Evolutionary conservation across 345 rosid genomes (phyloP).

Genomic region (Eutrema japonicum): DNA sequence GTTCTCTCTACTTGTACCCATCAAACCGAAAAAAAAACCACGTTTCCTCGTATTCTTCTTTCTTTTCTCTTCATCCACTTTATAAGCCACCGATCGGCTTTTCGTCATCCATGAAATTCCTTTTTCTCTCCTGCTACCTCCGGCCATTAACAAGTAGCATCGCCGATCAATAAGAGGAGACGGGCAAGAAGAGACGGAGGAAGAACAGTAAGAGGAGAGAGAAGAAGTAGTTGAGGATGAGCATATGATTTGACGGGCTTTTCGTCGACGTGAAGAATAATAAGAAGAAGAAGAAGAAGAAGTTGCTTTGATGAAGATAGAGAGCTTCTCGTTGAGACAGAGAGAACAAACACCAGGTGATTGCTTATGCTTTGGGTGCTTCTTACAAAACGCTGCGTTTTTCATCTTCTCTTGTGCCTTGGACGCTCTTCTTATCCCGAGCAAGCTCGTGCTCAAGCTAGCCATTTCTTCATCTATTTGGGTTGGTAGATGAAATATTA

Average conservation of each 20-base stretch:
- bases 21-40: conserved; percentile 39
- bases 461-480: conserved; percentile 36
- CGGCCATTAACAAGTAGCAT: conserved; percentile 21
- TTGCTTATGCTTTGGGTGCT: conserved; percentile 45
- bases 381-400: conserved; percentile 37
- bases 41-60: conserved; percentile 27
- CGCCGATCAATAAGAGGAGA: conserved; percentile 36
- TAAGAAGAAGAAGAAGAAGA: conserved; percentile 25
- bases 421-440: conserved; percentile 31
- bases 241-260: conserved; percentile 18
- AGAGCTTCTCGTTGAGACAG: conserved; percentile 45
- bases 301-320: conserved; percentile 32
- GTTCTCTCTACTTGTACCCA: conserved; percentile 27
- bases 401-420: conserved; percentile 32
- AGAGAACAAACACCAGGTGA: conserved; percentile 47
- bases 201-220: conserved; percentile 33
- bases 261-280: conserved; percentile 14
- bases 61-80: conserved; percentile 35
- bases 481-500: conserved; percentile 23
- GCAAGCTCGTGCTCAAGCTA: conserved; percentile 43
- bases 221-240: conserved; percentile 40
- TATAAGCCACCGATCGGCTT: conserved; percentile 39
- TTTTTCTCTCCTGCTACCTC: conserved; percentile 31
- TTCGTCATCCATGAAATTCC: conserved; percentile 38
- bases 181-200: conserved; percentile 45